phyloP scores from a whole-genome alignment of 805 yeast species.

The Yarrowia alimentaria region DNA sequence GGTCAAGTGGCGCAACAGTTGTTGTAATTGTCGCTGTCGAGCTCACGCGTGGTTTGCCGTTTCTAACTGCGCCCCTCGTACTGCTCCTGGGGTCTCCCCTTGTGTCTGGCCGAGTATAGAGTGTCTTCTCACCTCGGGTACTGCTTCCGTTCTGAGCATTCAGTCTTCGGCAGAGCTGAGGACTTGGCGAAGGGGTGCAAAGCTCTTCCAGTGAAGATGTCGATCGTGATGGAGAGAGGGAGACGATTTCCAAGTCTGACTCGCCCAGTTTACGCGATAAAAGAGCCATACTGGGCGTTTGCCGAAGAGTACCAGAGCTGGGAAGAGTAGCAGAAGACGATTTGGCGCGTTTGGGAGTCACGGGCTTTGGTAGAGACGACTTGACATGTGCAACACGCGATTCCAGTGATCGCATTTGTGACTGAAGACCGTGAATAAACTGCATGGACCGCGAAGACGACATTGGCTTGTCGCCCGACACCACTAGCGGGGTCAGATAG shows the following conservation, averaged over 20 bases:
- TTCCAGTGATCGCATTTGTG: constrained; percentile 36
- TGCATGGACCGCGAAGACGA: constrained; percentile 36
- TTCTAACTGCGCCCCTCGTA: not conserved
- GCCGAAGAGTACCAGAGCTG: constrained; percentile 6
- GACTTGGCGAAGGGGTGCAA: constrained; percentile 18
- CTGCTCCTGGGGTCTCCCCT: not conserved
- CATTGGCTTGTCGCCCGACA: constrained; percentile 17
- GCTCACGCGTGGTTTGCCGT: too few species aligned
- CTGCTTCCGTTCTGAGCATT: too few species aligned
- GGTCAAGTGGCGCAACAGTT: constrained; percentile 1
- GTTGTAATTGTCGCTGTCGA: too few species aligned
- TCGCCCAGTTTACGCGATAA: constrained; percentile 14
- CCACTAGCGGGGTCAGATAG: not conserved
- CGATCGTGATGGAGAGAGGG: constrained; percentile 1
- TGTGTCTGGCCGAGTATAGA: not conserved
- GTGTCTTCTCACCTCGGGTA: constrained; percentile 1
- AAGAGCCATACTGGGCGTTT: constrained; percentile 14
- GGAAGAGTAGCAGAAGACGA: not conserved
- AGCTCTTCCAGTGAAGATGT: constrained; percentile 6
- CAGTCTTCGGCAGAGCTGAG: too few species aligned
- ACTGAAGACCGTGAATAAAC: constrained; percentile 37
- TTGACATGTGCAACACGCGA: constrained; percentile 37
- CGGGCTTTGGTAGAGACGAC: constrained; percentile 33
- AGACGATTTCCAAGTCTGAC: not conserved
- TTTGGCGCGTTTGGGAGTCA: constrained; percentile 28